Evolutionary conservation across 106 monocot species (phyloP).

Genomic region (Platanthera guangdongensis): DNA sequence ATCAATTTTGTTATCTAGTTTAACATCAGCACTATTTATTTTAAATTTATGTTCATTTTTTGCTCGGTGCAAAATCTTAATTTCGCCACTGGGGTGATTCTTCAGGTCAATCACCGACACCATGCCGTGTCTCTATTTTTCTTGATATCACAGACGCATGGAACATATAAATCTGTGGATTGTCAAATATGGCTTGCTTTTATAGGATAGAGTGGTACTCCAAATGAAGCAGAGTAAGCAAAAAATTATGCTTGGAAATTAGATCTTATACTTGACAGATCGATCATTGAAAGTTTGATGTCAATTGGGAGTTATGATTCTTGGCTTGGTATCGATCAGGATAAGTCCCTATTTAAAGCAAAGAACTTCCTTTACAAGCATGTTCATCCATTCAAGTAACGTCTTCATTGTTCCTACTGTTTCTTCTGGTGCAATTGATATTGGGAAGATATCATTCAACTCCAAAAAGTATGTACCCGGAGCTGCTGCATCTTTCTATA

Average conservation of each 20-base stretch:
- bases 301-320: not conserved
- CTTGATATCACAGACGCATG: too few relatives aligned
- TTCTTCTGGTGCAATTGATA: not conserved
- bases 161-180: too few relatives aligned
- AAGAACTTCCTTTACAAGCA: not conserved
- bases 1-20: too few relatives aligned
- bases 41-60: too few relatives aligned
- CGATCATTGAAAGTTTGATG: not conserved
- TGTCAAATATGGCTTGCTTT: too few relatives aligned
- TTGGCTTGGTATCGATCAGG: not conserved
- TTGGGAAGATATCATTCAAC: constrained; percentile 4
- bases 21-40: too few relatives aligned
- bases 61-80: too few relatives aligned
- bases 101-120: too few relatives aligned
- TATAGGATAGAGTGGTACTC: not conserved
- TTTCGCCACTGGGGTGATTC: too few relatives aligned
- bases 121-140: too few relatives aligned
- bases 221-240: not conserved
- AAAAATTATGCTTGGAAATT: not conserved
- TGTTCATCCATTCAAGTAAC: not conserved
- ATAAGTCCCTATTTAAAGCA: not conserved
- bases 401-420: not conserved
- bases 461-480: not conserved
- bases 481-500: not conserved
- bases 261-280: not conserved